Evolutionary conservation across 1,139 yeast genomes (phyloP).

Genomic region (Geotrichum australiense): DNA sequence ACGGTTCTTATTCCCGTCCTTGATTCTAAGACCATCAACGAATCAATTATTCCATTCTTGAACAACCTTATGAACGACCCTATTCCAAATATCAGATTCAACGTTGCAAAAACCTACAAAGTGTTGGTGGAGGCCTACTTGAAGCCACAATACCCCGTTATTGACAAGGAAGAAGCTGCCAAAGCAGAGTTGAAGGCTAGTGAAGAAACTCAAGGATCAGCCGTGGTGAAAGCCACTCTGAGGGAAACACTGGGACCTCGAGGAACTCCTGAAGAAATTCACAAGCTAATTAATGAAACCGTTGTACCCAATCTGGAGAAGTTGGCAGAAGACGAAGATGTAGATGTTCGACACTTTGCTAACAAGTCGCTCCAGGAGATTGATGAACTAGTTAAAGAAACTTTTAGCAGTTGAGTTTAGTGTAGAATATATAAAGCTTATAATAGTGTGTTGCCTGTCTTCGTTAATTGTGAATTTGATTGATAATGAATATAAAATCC

Average conservation of each 20-base stretch:
- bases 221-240: conserved; percentile 2
- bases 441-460: no score
- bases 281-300: conserved; percentile 44
- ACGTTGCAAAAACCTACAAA: conserved; percentile 80
- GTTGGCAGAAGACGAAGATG: conserved; percentile 67
- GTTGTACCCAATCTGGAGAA: conserved; percentile 61
- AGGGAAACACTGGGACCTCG: conserved; percentile 20
- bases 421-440: not conserved
- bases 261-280: conserved; percentile 19
- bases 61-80: conserved; percentile 64
- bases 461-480: not conserved
- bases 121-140: conserved; percentile 49
- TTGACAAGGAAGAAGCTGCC: conserved; percentile 11
- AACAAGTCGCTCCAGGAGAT: conserved; percentile 41
- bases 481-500: not conserved
- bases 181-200: not conserved
- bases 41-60: conserved; percentile 72
- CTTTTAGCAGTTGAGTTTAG: conserved; percentile 5
- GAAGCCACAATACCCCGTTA: conserved; percentile 23
- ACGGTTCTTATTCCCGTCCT: conserved; percentile 62
- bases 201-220: conserved; percentile 18
- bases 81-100: conserved; percentile 92
- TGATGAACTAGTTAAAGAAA: conserved; percentile 20
- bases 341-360: conserved; percentile 86
- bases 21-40: conserved; percentile 46